phyloP scores from a whole-genome alignment of 805 yeast genomes.

The Suhomyces tanzawaensis region DNA sequence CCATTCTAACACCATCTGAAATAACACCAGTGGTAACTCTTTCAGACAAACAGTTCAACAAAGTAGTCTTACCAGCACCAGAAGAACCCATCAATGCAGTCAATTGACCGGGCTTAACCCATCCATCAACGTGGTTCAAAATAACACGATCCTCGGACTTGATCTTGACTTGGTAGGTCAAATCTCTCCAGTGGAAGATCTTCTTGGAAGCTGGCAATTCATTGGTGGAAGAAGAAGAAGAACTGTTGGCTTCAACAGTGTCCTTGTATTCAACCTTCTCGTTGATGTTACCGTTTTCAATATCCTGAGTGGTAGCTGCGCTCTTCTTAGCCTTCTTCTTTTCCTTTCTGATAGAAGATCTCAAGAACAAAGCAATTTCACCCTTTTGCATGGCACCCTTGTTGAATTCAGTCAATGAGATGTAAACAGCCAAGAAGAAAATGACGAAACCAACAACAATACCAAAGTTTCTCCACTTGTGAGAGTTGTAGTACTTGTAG shows the following conservation, averaged over 20 bases:
- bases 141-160: slow-evolving; percentile 60
- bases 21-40: slow-evolving; percentile 21
- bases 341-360: slow-evolving; percentile 44
- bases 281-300: slow-evolving; percentile 21
- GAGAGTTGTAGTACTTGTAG: slow-evolving; percentile 43
- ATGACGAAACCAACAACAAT: slow-evolving; percentile 55
- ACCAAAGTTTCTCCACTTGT: slow-evolving; percentile 67
- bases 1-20: slow-evolving; percentile 38
- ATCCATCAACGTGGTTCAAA: slow-evolving; percentile 67
- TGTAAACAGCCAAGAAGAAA: slow-evolving; percentile 53
- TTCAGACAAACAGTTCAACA: slow-evolving; percentile 38
- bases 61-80: slow-evolving; percentile 47
- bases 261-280: slow-evolving; percentile 25
- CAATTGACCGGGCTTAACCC: slow-evolving; percentile 80
- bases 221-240: slow-evolving; percentile 12
- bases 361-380: slow-evolving; percentile 62
- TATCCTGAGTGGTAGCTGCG: slow-evolving; percentile 19
- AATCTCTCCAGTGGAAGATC: slow-evolving; percentile 76
- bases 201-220: slow-evolving; percentile 29
- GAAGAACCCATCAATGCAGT: slow-evolving; percentile 68
- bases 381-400: slow-evolving; percentile 69
- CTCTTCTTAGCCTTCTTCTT: slow-evolving; percentile 36
- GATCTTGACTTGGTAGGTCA: slow-evolving; percentile 66
- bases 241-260: slow-evolving; percentile 24
- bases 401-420: slow-evolving; percentile 54